Evolutionary conservation across 1,284 basidiomycete species (phyloP), one percentile per base, ranked within the genome.

Genomic region (Taiwanofungus camphoratus): DNA sequence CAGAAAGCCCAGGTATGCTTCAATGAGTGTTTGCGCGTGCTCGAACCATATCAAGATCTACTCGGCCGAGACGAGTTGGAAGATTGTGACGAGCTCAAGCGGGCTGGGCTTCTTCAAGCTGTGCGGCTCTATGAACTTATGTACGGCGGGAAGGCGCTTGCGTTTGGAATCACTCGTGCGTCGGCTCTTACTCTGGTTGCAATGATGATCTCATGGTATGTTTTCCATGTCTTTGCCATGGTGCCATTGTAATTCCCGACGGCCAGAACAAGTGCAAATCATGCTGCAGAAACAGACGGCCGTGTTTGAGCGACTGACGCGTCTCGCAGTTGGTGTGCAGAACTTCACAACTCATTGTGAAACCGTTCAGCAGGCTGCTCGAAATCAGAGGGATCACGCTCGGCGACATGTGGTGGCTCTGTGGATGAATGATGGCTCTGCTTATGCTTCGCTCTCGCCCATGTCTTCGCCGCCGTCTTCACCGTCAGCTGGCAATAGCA

Each of bases 261-360:
- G 29, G 9, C 2, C 41, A 57, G 55, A 51, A 44, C 50, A 52
- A 23, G 48, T 53, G 36, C 50, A 54, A 36, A 43, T 48, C 24
- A 55, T 57, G 55, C 31, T 50, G 24, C 46, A 52, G 39, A 55
- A 55, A 46, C 55, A 55, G 36, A 45, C 49, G n/a, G 55, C 52
- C 33, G 48, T 57, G 26, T 57, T 52, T 41, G 39, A 44, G 41
- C 48, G 49, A 22, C 53, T 57, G n/a, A 57, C 55, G 15, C 32
- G 36, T 32, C 50, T 57, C 37, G 55, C 55, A 5, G 53, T 57
- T 22, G 53, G 51, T 39, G 51, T 57, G 39, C 55, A 57, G 49
- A 36, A 54, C 44, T 55, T 51, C 49, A 53, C 55, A 41, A 23
- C 34, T 30, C 29, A 48, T 39, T 55, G 55, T 47, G 43, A 49